These are phyloP conservation scores for Exophiala lecanii-corni DNA, from an alignment of 2,329 filamentous ascomycete species.

Conservation along the genomic window DNA sequence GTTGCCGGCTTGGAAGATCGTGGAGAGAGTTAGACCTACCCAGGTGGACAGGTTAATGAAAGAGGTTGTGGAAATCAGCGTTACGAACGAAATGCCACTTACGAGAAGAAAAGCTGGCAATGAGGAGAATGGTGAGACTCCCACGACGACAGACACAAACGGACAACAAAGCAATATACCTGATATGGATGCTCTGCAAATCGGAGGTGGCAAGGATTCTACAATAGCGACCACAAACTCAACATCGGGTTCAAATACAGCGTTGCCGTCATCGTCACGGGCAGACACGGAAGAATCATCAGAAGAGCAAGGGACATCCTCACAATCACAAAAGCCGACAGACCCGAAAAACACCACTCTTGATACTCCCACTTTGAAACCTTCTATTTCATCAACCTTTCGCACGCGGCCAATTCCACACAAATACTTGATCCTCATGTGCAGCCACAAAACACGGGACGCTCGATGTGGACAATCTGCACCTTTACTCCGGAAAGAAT, in stretches of 20 bases:
- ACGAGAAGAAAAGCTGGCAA: not conserved
- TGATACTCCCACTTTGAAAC: constrained; percentile 1
- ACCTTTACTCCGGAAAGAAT: constrained; percentile 78
- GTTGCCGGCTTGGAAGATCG: constrained; percentile 23
- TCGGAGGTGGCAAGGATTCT: constrained; percentile 2
- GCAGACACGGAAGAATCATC: no score
- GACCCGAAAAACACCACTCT: not conserved
- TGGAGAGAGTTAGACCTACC: constrained; percentile 23
- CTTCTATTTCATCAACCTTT: constrained; percentile 15
- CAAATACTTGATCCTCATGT: constrained; percentile 77
- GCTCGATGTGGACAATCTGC: constrained; percentile 90
- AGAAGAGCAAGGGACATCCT: no score
- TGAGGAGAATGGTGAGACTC: constrained; percentile 5
- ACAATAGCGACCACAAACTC: constrained; percentile 3
- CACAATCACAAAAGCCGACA: no score
- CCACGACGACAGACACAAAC: not conserved
- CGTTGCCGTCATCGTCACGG: not conserved
- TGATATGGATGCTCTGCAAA: constrained; percentile 9
- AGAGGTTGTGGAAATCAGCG: constrained; percentile 21
- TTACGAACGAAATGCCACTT: constrained; percentile 16
- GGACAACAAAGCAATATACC: constrained; percentile 3
- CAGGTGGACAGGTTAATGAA: constrained; percentile 20
- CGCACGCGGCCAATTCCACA: constrained; percentile 63
- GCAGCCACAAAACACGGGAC: constrained; percentile 82
- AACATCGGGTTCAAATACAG: not conserved